These are phyloP conservation scores for Phytophthora tentaculata DNA, from an alignment of 352 stramenopile genomes.

Conservation along the genomic window DNA sequence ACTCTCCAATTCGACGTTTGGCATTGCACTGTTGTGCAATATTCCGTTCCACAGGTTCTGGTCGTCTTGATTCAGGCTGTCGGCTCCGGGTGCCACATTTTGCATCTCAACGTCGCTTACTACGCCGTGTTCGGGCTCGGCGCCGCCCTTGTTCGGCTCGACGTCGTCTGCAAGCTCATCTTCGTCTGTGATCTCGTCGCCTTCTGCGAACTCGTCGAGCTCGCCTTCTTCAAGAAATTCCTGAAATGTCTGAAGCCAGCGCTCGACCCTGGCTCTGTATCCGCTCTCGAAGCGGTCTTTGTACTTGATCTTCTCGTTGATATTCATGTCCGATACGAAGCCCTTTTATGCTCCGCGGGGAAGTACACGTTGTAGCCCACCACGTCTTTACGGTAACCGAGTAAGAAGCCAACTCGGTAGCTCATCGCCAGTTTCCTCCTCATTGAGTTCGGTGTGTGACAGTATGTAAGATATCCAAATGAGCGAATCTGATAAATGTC, in stretches of 20 bases:
- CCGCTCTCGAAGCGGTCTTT: too few species aligned
- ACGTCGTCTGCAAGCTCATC: neutral
- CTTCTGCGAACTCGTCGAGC: neutral
- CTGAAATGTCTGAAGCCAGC: neutral
- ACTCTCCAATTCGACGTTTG: too few species aligned
- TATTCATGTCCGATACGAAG: slow-evolving; percentile 14
- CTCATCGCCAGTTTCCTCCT: neutral
- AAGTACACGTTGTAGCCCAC: slow-evolving; percentile 9
- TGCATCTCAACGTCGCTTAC: too few species aligned
- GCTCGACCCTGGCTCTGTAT: neutral
- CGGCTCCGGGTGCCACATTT: too few species aligned
- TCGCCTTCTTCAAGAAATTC: neutral
- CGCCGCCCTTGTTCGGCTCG: too few species aligned
- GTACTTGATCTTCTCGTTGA: slow-evolving; percentile 1
- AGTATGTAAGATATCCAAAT: neutral
- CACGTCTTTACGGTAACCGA: slow-evolving; percentile 11
- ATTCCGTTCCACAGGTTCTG: too few species aligned
- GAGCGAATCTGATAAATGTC: neutral
- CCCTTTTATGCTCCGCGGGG: slow-evolving; percentile 10
- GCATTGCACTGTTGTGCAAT: too few species aligned
- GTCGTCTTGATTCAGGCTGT: too few species aligned
- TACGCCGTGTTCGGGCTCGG: too few species aligned
- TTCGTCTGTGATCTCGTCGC: too few species aligned
- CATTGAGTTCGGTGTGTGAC: neutral
- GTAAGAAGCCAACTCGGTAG: slow-evolving; percentile 1